These are phyloP conservation scores for Borovskyia barvae DNA, from an alignment of 208 protist genomes.

Conservation along the genomic window DNA sequence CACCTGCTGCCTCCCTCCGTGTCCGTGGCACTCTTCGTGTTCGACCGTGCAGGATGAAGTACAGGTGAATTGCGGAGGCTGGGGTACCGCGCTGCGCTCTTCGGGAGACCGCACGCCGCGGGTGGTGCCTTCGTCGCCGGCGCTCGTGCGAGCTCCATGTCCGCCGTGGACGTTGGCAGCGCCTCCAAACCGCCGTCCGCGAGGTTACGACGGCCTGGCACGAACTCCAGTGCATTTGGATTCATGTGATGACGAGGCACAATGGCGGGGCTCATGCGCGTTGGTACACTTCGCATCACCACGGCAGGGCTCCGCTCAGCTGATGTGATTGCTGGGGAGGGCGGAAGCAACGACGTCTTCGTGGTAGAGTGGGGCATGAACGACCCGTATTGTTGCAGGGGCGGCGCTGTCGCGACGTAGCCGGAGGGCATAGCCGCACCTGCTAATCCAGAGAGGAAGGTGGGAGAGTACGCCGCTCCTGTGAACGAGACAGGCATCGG, in stretches of 20 bases:
- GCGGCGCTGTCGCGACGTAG: not conserved
- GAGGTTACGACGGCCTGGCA: conserved; percentile 34
- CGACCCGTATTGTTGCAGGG: conserved; percentile 4
- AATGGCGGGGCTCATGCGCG: conserved; percentile 66
- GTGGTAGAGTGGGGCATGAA: conserved; percentile 1
- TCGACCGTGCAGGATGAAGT: conserved; percentile 23
- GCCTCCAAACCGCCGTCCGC: conserved; percentile 33
- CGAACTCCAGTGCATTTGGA: conserved; percentile 69
- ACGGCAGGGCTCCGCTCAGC: conserved; percentile 26
- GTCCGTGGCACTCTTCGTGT: conserved; percentile 51
- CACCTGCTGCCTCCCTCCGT: conserved; percentile 57
- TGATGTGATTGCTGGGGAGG: conserved; percentile 9
- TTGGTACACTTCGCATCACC: conserved; percentile 45
- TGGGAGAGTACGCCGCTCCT: no score
- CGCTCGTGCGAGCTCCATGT: conserved; percentile 36
- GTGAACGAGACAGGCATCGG: conserved; percentile 18
- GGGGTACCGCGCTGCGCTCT: not conserved
- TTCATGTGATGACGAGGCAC: conserved; percentile 57
- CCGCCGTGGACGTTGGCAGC: conserved; percentile 69
- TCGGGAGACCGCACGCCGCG: not conserved
- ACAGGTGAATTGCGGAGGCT: conserved; percentile 21
- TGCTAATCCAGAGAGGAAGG: no score
- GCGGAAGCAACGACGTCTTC: conserved; percentile 1
- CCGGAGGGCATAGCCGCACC: no score
- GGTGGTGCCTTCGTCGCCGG: conserved; percentile 1